Base-by-base conservation (phyloP, 1,284 basidiomycete species). In the Leccinum solheimii region DNA sequence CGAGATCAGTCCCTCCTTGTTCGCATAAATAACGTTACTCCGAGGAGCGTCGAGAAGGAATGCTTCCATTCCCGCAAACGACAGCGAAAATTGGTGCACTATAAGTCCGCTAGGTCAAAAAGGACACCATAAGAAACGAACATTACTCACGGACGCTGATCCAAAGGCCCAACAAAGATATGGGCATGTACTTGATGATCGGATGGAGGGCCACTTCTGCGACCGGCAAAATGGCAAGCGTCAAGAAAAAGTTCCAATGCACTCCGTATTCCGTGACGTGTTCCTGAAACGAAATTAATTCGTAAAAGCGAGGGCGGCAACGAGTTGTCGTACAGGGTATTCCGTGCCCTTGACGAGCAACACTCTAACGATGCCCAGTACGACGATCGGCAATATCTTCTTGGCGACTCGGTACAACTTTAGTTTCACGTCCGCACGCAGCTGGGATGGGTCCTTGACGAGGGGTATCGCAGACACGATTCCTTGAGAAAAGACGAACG, bases 211-310 rank as follows among this genome's bases (percentile, higher is more conserved):
- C 60, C 0, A 91, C 84, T 66, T 94, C 89, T 6, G 94, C 76
- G 1, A 92, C 74, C 0, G 96, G 96, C 3, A 98, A 75, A 1
- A 93, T 65, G 0, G 88, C 94, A 13, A 99, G 81, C 0, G 97
- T 98, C 69, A 98, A 85, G 82, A 99, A 99, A 76, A 99, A 99
- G 75, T 99, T 99, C 97, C 97, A 99, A 72, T 98, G 96, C 0
- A 88, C 87, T 1, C 97, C 97, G 67, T 99, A 99, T 78, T 99
- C 97, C 0, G 94, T 90, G 50, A 92, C 87, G 67, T 99, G 97
- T 80, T 99, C 97, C 94, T 96, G 66, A 4, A 60, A 58, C 21
- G n/a, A 23, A 34, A 59, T 65, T 7, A 50, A 38, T 48, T 21
- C 51, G 16, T 34, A 40, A 54, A 14, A 2, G 23, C 19, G 53